phyloP scores from a whole-genome alignment of 495 filamentous ascomycete species.

The Penicillium herquei region DNA sequence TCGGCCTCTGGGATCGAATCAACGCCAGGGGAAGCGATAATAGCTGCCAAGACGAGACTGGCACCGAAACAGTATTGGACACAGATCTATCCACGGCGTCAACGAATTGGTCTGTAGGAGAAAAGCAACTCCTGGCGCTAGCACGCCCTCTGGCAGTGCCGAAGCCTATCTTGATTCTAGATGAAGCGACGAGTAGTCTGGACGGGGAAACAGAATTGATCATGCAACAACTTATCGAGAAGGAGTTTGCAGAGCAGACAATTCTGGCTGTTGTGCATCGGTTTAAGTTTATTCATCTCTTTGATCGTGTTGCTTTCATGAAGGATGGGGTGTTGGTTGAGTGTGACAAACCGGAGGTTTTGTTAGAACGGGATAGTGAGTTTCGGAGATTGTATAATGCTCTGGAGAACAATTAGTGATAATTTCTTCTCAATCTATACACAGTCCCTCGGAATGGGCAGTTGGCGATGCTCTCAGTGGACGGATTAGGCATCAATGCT shows the following conservation, averaged over 20 bases:
- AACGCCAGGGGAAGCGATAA: slow-evolving; percentile 7
- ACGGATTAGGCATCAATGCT: no score
- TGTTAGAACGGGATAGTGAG: no score
- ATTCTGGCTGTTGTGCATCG: slow-evolving; percentile 45
- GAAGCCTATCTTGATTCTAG: slow-evolving; percentile 23
- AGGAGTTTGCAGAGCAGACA: slow-evolving; percentile 11
- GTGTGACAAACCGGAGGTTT: no score
- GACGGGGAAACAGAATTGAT: slow-evolving; percentile 22
- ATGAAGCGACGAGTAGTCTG: slow-evolving; percentile 30
- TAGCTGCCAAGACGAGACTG: slow-evolving; percentile 3
- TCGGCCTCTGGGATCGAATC: slow-evolving; percentile 21
- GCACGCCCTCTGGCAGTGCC: slow-evolving; percentile 9
- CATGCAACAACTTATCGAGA: slow-evolving; percentile 9
- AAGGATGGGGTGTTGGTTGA: no score
- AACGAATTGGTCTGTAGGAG: background rate
- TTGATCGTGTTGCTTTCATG: no score
- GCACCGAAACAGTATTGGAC: background rate
- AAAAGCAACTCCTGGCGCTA: no score
- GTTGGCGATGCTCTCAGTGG: slow-evolving; percentile 34
- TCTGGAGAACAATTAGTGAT: no score
- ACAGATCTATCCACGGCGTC: slow-evolving; percentile 17
- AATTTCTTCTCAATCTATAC: no score
- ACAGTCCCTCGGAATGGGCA: slow-evolving; percentile 23
- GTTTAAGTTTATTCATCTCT: slow-evolving; percentile 40
- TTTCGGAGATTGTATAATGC: no score